phyloP scores from a whole-genome alignment of 257 asterid genomes.

The Gentiana straminea region DNA sequence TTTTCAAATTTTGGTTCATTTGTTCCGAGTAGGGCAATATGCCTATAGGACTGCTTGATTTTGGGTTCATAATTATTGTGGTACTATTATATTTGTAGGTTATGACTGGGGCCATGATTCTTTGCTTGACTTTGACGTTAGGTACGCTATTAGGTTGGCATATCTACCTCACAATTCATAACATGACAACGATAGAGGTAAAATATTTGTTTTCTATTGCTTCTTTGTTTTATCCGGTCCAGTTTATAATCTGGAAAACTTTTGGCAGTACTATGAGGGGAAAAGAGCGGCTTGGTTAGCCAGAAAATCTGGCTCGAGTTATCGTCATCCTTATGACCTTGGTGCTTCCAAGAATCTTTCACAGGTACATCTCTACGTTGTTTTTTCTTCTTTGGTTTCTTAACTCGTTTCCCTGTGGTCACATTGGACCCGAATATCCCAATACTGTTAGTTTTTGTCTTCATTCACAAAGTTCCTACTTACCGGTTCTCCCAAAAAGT shows the following conservation, averaged over 20 bases:
- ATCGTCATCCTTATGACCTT: slow-evolving; percentile 71
- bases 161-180: slow-evolving; percentile 62
- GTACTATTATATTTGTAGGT: slow-evolving; percentile 21
- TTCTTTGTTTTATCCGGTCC: background rate
- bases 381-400: background rate
- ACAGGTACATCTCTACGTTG: slow-evolving; percentile 35
- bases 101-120: slow-evolving; percentile 33
- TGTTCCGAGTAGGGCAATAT: no score
- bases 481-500: no score
- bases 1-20: background rate
- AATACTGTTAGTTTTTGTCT: no score
- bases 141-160: slow-evolving; percentile 81
- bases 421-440: no score
- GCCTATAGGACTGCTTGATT: no score
- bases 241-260: background rate
- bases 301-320: slow-evolving; percentile 68
- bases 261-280: slow-evolving; percentile 52
- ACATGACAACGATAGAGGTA: slow-evolving; percentile 95
- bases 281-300: slow-evolving; percentile 89
- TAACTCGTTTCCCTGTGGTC: background rate
- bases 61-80: no score
- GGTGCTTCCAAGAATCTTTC: slow-evolving; percentile 47
- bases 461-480: no score
- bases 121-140: slow-evolving; percentile 43
- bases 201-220: background rate